These are phyloP conservation scores for Aspergillus novofumigatus DNA, from an alignment of 2,329 filamentous ascomycete genomes.

Conservation along the genomic window DNA sequence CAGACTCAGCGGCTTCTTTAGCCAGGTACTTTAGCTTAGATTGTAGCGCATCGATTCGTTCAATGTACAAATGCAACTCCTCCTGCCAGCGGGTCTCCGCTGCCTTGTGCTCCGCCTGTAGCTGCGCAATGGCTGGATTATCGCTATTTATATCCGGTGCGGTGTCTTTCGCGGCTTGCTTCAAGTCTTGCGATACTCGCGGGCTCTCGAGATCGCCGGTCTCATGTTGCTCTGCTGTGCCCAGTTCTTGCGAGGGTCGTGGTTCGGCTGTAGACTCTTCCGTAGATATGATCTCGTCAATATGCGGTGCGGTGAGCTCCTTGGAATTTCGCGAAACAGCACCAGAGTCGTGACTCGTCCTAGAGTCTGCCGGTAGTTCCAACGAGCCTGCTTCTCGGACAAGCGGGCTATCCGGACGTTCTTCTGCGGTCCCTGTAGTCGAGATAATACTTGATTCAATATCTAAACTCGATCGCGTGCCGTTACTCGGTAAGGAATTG, in stretches of 20 bases:
- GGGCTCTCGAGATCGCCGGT: constrained; percentile 4
- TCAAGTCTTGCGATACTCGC: constrained; percentile 13
- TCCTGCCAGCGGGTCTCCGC: constrained; percentile 64
- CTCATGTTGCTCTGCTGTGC: not conserved
- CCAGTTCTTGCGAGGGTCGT: not conserved
- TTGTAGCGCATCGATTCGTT: constrained; percentile 87
- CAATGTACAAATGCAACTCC: constrained; percentile 77
- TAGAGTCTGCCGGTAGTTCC: constrained; percentile 9
- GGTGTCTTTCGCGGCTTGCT: constrained; percentile 13
- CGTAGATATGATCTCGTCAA: constrained; percentile 7
- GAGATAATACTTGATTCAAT: constrained; percentile 24
- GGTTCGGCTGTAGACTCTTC: not conserved
- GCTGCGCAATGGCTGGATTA: constrained; percentile 44
- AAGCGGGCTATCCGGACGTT: constrained; percentile 9
- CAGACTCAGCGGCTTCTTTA: constrained; percentile 70
- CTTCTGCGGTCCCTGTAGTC: constrained; percentile 20
- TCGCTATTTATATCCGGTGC: constrained; percentile 29
- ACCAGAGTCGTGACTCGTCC: constrained; percentile 29
- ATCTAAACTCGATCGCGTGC: constrained; percentile 37
- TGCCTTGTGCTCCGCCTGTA: constrained; percentile 49
- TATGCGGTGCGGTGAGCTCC: constrained; percentile 19
- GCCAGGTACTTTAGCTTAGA: constrained; percentile 86
- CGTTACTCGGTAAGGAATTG: constrained; percentile 47
- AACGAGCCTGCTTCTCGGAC: constrained; percentile 9
- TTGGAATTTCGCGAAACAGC: constrained; percentile 21